Percentiles rank a stretch among this genome's conserved stretches.
Conservation (phyloP, 345 rosid genomes). For the Ricinus communis region DNA sequence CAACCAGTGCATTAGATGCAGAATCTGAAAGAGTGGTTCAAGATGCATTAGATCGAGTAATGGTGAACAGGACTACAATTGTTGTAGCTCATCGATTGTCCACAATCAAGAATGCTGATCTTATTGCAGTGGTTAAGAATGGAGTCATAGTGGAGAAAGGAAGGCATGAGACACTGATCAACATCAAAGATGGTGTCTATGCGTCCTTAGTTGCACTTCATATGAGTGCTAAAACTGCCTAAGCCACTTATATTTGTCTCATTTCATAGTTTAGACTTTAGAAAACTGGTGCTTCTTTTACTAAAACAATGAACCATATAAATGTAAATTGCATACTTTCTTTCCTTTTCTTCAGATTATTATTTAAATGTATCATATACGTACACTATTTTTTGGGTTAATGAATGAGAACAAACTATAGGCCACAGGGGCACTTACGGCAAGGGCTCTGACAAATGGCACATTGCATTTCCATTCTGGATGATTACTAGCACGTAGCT, state of each 20-base stretch:
- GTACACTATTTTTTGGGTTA: too few species aligned
- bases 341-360: too few species aligned
- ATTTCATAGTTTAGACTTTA: too few species aligned
- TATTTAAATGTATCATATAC: too few species aligned
- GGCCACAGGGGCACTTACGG: too few species aligned
- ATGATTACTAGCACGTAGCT: too few species aligned
- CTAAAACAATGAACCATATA: too few species aligned
- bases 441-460: too few species aligned
- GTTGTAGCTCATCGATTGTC: conserved; percentile 56
- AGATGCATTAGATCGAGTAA: conserved; percentile 43
- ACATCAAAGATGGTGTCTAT: conserved; percentile 24
- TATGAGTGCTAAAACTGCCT: conserved; percentile 23
- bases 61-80: conserved; percentile 46
- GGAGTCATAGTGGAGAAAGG: conserved; percentile 52
- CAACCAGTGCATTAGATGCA: conserved; percentile 47
- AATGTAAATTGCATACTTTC: too few species aligned
- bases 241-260: background rate
- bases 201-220: conserved; percentile 32
- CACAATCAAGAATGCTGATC: conserved; percentile 50
- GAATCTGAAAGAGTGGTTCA: conserved; percentile 56
- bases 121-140: conserved; percentile 52
- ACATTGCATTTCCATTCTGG: too few species aligned
- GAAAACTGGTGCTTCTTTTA: too few species aligned
- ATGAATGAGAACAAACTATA: too few species aligned
- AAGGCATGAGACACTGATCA: conserved; percentile 29